Evolutionary conservation across 192 early-diverging fungal genomes (phyloP).

Genomic region (Irineochytrium annulatum): DNA sequence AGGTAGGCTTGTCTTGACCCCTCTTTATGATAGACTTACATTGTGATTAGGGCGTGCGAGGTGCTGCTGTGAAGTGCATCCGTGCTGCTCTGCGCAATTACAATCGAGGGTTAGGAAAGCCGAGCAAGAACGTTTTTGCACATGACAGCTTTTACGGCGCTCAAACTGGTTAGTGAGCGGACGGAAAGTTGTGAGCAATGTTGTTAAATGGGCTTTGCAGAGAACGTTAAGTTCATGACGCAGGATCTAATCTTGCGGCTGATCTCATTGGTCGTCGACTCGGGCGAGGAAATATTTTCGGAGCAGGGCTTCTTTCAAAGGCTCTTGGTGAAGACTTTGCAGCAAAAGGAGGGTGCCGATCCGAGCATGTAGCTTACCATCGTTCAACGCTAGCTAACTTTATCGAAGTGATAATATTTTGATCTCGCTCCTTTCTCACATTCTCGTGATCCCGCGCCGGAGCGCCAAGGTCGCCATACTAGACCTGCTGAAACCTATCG

Average conservation of each 20-base stretch:
- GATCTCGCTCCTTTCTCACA: constrained; percentile 20
- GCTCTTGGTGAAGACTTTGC: constrained; percentile 24
- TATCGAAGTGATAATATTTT: neutral
- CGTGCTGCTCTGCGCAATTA: neutral
- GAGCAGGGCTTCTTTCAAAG: constrained; percentile 39
- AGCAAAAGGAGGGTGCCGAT: neutral
- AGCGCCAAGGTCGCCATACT: constrained; percentile 40
- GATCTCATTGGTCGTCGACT: constrained; percentile 43
- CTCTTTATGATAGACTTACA: too few relatives aligned
- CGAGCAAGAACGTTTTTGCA: constrained; percentile 44
- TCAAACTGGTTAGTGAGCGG: too few relatives aligned
- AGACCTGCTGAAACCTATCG: constrained; percentile 39
- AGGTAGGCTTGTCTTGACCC: too few relatives aligned
- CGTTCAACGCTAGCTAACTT: neutral
- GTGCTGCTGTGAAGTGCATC: too few relatives aligned
- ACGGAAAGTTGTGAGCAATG: too few relatives aligned
- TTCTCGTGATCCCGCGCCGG: constrained; percentile 33
- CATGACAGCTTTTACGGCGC: constrained; percentile 61
- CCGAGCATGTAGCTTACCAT: neutral
- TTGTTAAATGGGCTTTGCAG: constrained; percentile 5
- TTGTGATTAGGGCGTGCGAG: too few relatives aligned
- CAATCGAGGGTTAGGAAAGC: constrained; percentile 16
- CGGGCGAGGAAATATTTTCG: constrained; percentile 39
- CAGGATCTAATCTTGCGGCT: constrained; percentile 41
- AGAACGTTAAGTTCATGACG: constrained; percentile 55